Evolutionary conservation across 257 asterid genomes (phyloP).

Genomic region (Vinca minor): DNA sequence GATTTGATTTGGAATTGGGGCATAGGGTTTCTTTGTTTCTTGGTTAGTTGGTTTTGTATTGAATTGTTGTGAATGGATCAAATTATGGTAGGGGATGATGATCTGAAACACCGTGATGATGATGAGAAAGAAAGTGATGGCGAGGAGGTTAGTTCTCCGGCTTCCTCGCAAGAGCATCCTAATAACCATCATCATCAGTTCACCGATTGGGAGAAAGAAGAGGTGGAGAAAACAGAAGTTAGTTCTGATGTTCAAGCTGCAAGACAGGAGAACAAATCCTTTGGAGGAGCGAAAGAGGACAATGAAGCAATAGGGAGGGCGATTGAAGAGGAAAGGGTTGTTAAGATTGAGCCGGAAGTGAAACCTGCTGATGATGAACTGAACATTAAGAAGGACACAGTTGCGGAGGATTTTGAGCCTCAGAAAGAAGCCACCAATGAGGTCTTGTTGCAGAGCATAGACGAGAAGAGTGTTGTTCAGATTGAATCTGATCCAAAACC

Average conservation of each 20-base stretch:
- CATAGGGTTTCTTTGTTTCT: background rate
- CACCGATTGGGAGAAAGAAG: conserved; percentile 30
- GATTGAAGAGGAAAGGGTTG: too few relatives aligned
- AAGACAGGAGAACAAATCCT: conserved; percentile 10
- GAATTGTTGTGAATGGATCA: conserved; percentile 22
- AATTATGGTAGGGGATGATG: conserved; percentile 46
- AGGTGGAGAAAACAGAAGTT: conserved; percentile 19
- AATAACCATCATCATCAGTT: conserved; percentile 21
- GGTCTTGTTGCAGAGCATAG: too few relatives aligned
- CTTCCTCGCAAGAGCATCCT: conserved; percentile 28
- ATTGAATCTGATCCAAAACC: background rate
- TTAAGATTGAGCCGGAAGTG: conserved; percentile 25
- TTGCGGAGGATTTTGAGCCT: conserved; percentile 15
- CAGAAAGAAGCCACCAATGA: too few relatives aligned
- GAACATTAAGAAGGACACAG: conserved; percentile 16
- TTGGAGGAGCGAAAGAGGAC: conserved; percentile 8
- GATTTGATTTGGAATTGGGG: background rate
- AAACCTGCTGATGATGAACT: conserved; percentile 21
- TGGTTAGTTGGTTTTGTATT: conserved; percentile 16
- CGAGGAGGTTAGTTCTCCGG: conserved; percentile 30
- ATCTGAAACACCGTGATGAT: conserved; percentile 23
- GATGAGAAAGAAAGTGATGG: conserved; percentile 37
- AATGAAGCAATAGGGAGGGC: too few relatives aligned
- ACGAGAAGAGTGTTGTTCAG: background rate
- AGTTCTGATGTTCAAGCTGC: too few relatives aligned